Evolutionary conservation across 345 rosid genomes (phyloP).

Genomic region (Carallia pectinifolia): DNA sequence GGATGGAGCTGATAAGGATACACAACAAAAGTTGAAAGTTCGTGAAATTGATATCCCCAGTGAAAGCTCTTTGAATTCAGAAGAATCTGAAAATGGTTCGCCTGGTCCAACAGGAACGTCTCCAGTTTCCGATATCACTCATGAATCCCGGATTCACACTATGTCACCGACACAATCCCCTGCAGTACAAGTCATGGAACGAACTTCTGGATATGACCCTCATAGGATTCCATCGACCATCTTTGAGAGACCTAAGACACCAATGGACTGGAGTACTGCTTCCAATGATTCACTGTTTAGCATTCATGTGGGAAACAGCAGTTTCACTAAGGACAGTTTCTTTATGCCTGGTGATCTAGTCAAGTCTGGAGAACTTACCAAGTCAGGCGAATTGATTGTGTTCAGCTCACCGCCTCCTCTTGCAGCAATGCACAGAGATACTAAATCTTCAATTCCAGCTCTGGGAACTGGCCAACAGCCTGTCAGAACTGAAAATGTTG

Average conservation of each 20-base stretch:
- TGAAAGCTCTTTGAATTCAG: constrained; percentile 23
- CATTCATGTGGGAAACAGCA: constrained; percentile 54
- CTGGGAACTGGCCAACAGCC: constrained; percentile 14
- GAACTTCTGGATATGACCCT: constrained; percentile 44
- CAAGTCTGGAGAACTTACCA: constrained; percentile 36
- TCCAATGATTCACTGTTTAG: constrained; percentile 75
- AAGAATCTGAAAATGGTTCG: constrained; percentile 15
- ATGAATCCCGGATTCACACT: constrained; percentile 23
- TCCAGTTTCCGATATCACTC: constrained; percentile 42
- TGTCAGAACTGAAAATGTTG: constrained; percentile 10
- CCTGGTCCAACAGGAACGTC: constrained; percentile 22
- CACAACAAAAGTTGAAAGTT: constrained; percentile 5
- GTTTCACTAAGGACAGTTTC: constrained; percentile 44
- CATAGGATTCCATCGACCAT: constrained; percentile 53
- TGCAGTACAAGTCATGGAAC: constrained; percentile 70
- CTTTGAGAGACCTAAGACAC: constrained; percentile 44
- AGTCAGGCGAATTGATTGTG: constrained; percentile 38
- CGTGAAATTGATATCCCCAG: background rate
- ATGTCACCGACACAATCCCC: constrained; percentile 54
- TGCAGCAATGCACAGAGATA: constrained; percentile 3
- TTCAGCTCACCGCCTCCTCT: constrained; percentile 36
- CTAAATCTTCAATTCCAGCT: background rate
- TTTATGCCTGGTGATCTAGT: constrained; percentile 14
- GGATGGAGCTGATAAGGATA: background rate
- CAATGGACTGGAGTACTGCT: constrained; percentile 61